Conservation (phyloP, 805 yeast species). For the Candida nemodendra region DNA sequence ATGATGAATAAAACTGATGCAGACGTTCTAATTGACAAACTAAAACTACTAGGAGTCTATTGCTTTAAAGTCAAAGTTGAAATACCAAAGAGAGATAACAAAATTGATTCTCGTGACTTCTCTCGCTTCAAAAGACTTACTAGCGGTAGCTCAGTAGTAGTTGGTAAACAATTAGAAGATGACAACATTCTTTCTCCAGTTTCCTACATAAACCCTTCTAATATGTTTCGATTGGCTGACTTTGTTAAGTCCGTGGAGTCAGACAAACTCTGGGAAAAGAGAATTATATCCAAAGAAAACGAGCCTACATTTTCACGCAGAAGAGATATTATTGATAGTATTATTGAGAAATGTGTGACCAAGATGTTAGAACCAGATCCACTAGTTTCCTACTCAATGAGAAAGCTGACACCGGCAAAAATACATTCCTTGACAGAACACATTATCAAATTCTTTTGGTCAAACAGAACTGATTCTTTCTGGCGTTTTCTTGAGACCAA, state of each 20-base stretch:
- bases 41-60: conserved; percentile 22
- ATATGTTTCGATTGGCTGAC: conserved; percentile 27
- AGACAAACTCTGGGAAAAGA: conserved; percentile 16
- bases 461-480: conserved; percentile 22
- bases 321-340: conserved; percentile 18
- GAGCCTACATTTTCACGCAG: conserved; percentile 3
- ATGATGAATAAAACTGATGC: conserved; percentile 26
- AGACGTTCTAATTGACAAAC: conserved; percentile 21
- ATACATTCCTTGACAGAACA: conserved; percentile 30
- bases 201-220: conserved; percentile 30
- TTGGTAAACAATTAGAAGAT: not conserved
- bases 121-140: not conserved
- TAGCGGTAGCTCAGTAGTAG: not conserved
- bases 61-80: conserved; percentile 33
- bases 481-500: conserved; percentile 23
- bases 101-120: conserved; percentile 7
- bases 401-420: conserved; percentile 18
- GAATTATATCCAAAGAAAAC: conserved; percentile 4
- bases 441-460: conserved; percentile 32
- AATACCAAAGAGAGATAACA: conserved; percentile 18
- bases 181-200: conserved; percentile 10
- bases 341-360: conserved; percentile 24
- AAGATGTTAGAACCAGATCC: conserved; percentile 9
- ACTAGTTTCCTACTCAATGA: conserved; percentile 6
- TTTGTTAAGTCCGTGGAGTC: conserved; percentile 25